These are phyloP conservation scores for Casuarina equisetifolia DNA, from an alignment of 306 rosid genomes.

Conservation along the genomic window DNA sequence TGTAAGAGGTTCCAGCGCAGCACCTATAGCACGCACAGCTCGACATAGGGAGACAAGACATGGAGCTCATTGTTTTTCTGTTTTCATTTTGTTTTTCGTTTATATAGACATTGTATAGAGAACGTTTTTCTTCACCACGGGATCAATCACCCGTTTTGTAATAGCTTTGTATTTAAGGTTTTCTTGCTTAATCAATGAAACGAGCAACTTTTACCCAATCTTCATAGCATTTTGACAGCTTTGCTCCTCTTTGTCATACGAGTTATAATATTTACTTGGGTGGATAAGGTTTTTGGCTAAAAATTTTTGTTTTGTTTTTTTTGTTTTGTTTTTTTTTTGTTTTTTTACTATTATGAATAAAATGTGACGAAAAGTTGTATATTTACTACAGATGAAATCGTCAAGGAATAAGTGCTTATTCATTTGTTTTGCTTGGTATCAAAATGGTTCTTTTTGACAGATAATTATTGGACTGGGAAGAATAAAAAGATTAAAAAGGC, in stretches of 20 bases:
- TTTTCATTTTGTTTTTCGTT: no score
- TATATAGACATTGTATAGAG: no score
- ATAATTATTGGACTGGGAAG: background rate
- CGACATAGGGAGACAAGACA: no score
- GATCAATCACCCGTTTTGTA: no score
- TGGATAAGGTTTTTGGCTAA: background rate
- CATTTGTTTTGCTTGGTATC: background rate
- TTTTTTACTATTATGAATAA: background rate
- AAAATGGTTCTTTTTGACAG: background rate
- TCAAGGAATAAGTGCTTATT: background rate
- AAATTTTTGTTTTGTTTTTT: background rate
- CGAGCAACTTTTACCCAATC: no score
- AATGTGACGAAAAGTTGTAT: background rate
- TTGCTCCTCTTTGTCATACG: conserved; percentile 6
- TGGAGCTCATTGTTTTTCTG: no score
- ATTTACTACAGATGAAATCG: background rate
- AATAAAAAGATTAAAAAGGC: no score
- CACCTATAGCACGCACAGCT: no score
- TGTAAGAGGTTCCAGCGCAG: no score
- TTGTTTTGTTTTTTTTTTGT: background rate
- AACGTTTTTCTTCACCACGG: no score
- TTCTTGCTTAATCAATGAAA: no score
- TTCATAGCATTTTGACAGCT: background rate
- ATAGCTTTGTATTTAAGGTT: no score
- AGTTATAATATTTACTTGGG: background rate